phyloP scores from a whole-genome alignment of 2,329 filamentous ascomycete species.

The Cryphonectria nitschkei region DNA sequence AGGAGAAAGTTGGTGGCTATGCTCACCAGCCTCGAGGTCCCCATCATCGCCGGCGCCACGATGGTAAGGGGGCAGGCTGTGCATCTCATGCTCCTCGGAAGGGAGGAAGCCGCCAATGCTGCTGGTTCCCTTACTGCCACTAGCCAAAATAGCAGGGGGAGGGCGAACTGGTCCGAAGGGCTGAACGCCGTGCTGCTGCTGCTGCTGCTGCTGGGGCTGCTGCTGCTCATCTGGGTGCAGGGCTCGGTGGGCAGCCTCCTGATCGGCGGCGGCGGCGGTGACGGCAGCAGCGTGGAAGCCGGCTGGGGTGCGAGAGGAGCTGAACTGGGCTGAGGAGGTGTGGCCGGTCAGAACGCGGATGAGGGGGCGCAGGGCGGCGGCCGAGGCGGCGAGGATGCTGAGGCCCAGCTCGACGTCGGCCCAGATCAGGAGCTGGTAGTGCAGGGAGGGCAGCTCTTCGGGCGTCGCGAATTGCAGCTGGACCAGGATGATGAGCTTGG shows the following conservation, averaged over 20 bases:
- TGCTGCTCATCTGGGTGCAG: background rate
- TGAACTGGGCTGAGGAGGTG: background rate
- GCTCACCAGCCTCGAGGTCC: background rate
- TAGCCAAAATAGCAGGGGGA: background rate
- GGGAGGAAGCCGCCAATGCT: background rate
- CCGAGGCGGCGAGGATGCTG: conserved; percentile 35
- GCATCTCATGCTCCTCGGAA: background rate
- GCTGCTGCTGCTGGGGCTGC: background rate
- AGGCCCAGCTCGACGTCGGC: conserved; percentile 34
- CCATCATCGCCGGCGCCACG: background rate
- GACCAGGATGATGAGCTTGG: conserved; percentile 39
- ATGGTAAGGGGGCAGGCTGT: background rate
- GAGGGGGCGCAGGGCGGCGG: conserved; percentile 38
- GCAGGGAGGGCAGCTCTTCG: conserved; percentile 32
- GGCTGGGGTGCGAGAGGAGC: background rate
- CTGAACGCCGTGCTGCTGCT: background rate
- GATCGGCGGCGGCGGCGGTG: background rate
- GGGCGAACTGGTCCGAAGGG: background rate
- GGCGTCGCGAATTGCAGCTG: conserved; percentile 32
- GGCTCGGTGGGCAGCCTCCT: background rate
- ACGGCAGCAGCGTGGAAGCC: background rate
- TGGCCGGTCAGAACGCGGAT: conserved; percentile 24
- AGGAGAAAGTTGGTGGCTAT: background rate
- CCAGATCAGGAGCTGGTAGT: conserved; percentile 40
- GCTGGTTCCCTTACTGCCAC: background rate